These are phyloP conservation scores for Fusarium nisikadoi DNA, from an alignment of 2,329 filamentous ascomycete genomes.

Conservation along the genomic window DNA sequence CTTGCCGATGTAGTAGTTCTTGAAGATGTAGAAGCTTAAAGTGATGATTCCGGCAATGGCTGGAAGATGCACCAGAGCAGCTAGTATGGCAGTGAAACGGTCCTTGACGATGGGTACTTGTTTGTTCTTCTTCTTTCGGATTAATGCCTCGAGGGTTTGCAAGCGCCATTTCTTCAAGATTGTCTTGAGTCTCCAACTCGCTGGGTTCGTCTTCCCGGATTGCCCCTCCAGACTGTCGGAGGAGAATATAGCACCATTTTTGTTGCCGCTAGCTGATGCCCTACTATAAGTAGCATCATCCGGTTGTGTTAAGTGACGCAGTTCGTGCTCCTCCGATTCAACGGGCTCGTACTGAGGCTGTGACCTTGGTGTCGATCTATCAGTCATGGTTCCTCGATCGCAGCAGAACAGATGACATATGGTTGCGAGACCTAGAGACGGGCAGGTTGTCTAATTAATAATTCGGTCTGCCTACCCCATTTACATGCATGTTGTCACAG, in stretches of 20 bases:
- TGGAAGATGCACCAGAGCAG: slow-evolving; percentile 29
- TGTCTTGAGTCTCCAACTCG: slow-evolving; percentile 26
- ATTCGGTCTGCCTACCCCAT: neutral
- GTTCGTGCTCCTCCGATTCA: slow-evolving; percentile 12
- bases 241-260: neutral
- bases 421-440: neutral
- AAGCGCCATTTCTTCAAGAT: slow-evolving; percentile 35
- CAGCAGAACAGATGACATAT: neutral
- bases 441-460: neutral
- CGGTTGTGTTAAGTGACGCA: neutral
- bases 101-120: slow-evolving; percentile 36
- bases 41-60: slow-evolving; percentile 30
- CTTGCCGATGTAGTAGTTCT: slow-evolving; percentile 40
- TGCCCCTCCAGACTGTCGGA: neutral
- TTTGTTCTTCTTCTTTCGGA: slow-evolving; percentile 6
- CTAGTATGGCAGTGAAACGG: slow-evolving; percentile 23
- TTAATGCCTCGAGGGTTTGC: slow-evolving; percentile 10
- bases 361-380: neutral
- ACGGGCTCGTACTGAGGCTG: slow-evolving; percentile 33
- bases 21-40: slow-evolving; percentile 38
- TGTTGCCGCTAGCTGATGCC: neutral
- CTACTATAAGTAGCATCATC: neutral
- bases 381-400: neutral
- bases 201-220: neutral
- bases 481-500: neutral